Base-by-base conservation (phyloP, 2,329 filamentous ascomycete genomes). In the Beauveria rudraprayagi region DNA sequence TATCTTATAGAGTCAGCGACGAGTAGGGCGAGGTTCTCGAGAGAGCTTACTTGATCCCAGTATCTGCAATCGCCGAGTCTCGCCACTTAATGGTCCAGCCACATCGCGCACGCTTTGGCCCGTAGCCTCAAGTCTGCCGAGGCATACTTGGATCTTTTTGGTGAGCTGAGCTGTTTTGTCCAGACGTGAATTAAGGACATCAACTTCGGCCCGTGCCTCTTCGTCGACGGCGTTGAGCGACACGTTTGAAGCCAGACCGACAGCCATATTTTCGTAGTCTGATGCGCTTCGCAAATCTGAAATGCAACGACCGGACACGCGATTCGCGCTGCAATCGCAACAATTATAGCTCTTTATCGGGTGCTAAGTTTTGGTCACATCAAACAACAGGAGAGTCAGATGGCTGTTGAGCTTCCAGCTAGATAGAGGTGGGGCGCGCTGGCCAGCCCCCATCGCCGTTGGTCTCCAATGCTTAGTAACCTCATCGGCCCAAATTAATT, bases 161-260 rank as follows among this genome's bases (percentile, higher is more conserved):
- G 92, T 96, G 72, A 97, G 83, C 70, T 91, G 86, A 63, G 92
- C 89, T 67, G 95, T 95, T 82, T 96, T 97, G 68, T 95, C 91
- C 64, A 97, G 85, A 44, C 86, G 80, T 59, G 85, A 88, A 67
- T 87, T 88, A 53, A 89, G 77, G 34, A 89, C 86, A 66, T 89
- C 86, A 60, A 89, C 86, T 72, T 89, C 86, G 51, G 86, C 86
- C 61, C 84, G 79, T 50, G 85, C 84, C 74, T 89, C 85, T 70
- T 89, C 86, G 68, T 89, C 86, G 56, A 81, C 76, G 37, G 81
- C 78, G 50, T 70, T 70, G 68, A 82, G 79, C 60, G 78, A 76
- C 64, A 71, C 73, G 43, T 47, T 60, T 59, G 72, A 76, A 64
- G 70, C 70, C 56, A 80, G 66, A 62, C 80, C 80, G 65, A 83